Evolutionary conservation across 768 basidiomycete species (phyloP).

Genomic region (Mycena metata): DNA sequence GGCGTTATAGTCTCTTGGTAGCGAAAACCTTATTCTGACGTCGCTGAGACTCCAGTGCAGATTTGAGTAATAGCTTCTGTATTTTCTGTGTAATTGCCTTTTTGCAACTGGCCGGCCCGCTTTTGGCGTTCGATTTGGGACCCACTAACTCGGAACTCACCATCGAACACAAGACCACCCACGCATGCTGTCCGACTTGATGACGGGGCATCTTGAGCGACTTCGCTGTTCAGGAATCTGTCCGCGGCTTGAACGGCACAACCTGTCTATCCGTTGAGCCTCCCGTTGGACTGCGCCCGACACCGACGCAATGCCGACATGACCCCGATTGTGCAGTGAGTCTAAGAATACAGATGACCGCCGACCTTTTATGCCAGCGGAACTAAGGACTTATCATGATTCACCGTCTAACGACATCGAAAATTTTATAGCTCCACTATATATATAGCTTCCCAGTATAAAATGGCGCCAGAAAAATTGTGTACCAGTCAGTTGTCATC

Average conservation of each 20-base stretch:
- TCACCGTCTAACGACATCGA: neutral
- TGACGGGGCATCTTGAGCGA: conserved; percentile 11
- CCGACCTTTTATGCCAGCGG: too few relatives aligned
- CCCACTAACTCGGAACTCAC: neutral
- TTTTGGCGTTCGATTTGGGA: neutral
- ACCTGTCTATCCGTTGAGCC: neutral
- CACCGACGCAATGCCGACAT: conserved; percentile 35
- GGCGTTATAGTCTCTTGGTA: conserved; percentile 14
- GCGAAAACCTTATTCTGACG: neutral
- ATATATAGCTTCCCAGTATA: conserved; percentile 23
- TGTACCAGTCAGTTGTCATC: neutral
- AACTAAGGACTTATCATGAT: too few relatives aligned
- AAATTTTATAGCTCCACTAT: neutral
- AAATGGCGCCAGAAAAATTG: conserved; percentile 6
- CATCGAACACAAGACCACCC: conserved; percentile 15
- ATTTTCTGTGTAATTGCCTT: conserved; percentile 30
- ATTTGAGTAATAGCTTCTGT: conserved; percentile 23
- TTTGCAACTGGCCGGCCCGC: conserved; percentile 27
- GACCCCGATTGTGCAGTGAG: neutral
- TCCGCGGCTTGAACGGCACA: conserved; percentile 18
- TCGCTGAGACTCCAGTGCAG: conserved; percentile 19
- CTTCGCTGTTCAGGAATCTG: neutral
- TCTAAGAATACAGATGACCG: neutral
- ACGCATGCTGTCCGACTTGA: conserved; percentile 2
- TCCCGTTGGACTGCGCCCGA: neutral